These are phyloP conservation scores for Melocanna baccifera DNA, from an alignment of 176 grass and related monocot genomes.

Conservation along the genomic window DNA sequence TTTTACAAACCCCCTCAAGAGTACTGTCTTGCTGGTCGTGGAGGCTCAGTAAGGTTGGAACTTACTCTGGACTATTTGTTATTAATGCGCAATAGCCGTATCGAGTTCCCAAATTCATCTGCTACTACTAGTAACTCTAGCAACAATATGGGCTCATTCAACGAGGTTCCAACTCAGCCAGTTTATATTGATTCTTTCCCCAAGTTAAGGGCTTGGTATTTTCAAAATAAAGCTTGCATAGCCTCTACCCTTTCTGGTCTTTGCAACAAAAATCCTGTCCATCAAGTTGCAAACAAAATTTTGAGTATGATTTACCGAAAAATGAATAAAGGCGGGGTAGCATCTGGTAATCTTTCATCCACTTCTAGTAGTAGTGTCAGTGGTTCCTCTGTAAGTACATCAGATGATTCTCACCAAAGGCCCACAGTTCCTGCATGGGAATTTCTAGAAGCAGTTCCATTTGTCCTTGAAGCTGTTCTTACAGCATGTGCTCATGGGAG, in stretches of 20 bases:
- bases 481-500: slow-evolving; percentile 94
- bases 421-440: slow-evolving; percentile 88
- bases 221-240: slow-evolving; percentile 99
- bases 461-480: slow-evolving; percentile 94
- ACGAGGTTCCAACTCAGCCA: slow-evolving; percentile 45
- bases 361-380: slow-evolving; percentile 72
- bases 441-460: slow-evolving; percentile 90
- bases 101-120: slow-evolving; percentile 56
- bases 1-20: slow-evolving; percentile 91
- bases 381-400: slow-evolving; percentile 56
- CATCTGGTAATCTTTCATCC: slow-evolving; percentile 58
- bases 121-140: slow-evolving; percentile 34
- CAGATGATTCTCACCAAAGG: slow-evolving; percentile 75
- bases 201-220: slow-evolving; percentile 84
- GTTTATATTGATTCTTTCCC: slow-evolving; percentile 97
- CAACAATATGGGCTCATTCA: slow-evolving; percentile 32
- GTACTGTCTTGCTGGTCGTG: slow-evolving; percentile 66
- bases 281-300: slow-evolving; percentile 92
- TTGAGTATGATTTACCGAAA: slow-evolving; percentile 93
- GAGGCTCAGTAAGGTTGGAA: slow-evolving; percentile 70
- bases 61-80: slow-evolving; percentile 90
- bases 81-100: slow-evolving; percentile 69
- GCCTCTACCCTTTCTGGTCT: slow-evolving; percentile 92
- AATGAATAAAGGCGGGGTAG: slow-evolving; percentile 58
- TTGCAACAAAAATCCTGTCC: slow-evolving; percentile 78